Evolutionary conservation across 2,329 filamentous ascomycete species (phyloP).

Genomic region (Bipolaris bicolor): DNA sequence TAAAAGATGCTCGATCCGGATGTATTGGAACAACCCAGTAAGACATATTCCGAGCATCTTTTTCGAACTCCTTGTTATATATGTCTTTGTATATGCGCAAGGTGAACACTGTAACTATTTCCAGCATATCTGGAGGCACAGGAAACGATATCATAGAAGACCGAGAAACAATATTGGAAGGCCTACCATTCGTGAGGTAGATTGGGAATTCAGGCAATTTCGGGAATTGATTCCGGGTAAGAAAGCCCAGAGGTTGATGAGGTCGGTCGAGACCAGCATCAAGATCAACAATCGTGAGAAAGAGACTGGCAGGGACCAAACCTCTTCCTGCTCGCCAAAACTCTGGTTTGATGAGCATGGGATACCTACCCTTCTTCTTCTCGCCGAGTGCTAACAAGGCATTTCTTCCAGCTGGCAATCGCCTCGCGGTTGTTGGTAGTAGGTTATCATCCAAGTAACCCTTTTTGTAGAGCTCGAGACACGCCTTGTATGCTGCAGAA

Average conservation of each 20-base stretch:
- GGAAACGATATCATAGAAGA: constrained; percentile 54
- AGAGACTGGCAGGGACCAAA: constrained; percentile 60
- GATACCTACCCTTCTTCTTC: constrained; percentile 75
- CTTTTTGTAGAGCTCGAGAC: constrained; percentile 69
- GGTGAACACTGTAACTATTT: constrained; percentile 72
- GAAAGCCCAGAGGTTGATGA: constrained; percentile 70
- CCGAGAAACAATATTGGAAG: constrained; percentile 63
- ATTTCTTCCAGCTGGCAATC: constrained; percentile 82
- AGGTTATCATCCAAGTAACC: constrained; percentile 76
- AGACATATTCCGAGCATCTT: constrained; percentile 67
- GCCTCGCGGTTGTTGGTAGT: constrained; percentile 73
- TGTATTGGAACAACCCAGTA: constrained; percentile 79
- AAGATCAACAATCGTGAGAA: constrained; percentile 67
- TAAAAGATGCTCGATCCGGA: neutral
- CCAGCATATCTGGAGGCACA: constrained; percentile 54
- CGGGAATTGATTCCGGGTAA: constrained; percentile 72
- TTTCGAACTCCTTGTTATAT: constrained; percentile 85
- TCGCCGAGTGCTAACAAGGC: constrained; percentile 80
- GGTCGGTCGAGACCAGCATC: constrained; percentile 63
- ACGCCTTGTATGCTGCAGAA: constrained; percentile 86
- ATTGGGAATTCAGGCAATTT: constrained; percentile 71
- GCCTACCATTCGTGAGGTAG: constrained; percentile 69
- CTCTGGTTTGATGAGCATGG: constrained; percentile 78
- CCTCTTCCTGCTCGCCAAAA: constrained; percentile 67
- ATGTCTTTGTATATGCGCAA: constrained; percentile 79